Evolutionary conservation across 1,284 basidiomycete genomes (phyloP), one percentile per base, ranked within the genome.

Genomic region (Leccinum pallidistipes): DNA sequence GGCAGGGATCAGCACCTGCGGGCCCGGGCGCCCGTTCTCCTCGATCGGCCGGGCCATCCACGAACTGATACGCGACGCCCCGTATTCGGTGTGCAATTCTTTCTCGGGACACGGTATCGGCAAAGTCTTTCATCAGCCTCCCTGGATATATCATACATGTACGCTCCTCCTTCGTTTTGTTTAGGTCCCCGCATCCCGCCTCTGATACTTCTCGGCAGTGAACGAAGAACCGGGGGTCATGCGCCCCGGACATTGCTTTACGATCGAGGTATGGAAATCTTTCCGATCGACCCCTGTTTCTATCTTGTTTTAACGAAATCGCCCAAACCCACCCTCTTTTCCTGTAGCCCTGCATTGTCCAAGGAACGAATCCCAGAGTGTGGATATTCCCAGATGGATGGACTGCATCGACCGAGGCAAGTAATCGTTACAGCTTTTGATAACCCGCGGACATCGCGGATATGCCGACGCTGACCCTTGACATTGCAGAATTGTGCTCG

Each of bases 71-170:
- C 78, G 71, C 73, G 32, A 71, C 55, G 71, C 76, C 57, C 80
- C 80, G 0, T 85, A 81, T 65, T 88, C 84, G 2, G 83, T 95
- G 27, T 95, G 91, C 43, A 78, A 82, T 9, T 85, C 91, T 60
- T 94, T 92, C 67, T 85, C 83, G 1, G 92, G 94, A 0, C 95
- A 97, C 74, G 95, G 95, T 0, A 97, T 98, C 61, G 93, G 94
- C 1, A 81, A 78, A 21, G 81, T 82, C 12, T 98, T 97, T 70
- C 95, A 98, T 73, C 81, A 86, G 16, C 80, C 86, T 27, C 95
- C 95, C 0, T 95, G 90, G 86, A 91, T 98, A 67, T 76, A 90
- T 40, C 95, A 97, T 72, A 78, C 83, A 61, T 65, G 87, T 86
- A 64, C 58, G 83, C 71, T 12, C 16, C 18, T 2, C 12, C 1